phyloP scores from a whole-genome alignment of 805 yeast species.

The Ogataea neopini region DNA sequence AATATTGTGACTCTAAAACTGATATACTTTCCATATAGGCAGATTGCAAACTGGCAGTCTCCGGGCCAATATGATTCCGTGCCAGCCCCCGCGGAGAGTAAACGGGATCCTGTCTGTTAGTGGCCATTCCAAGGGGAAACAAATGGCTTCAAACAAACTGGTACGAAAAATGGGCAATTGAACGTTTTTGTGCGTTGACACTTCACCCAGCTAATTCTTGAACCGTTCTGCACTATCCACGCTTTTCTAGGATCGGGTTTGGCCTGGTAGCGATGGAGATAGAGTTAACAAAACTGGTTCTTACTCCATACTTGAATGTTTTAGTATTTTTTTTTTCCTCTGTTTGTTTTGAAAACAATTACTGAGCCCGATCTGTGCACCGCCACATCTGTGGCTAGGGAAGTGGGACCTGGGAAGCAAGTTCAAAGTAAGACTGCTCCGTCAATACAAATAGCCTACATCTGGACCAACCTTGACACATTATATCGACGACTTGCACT shows the following conservation, averaged over 20 bases:
- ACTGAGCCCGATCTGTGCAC: not conserved
- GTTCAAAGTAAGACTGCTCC: not conserved
- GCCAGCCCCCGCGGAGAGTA: slow-evolving; percentile 1
- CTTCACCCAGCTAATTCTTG: too few species aligned
- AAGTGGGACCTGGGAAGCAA: not conserved
- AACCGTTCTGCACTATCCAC: too few species aligned
- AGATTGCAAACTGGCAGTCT: slow-evolving; percentile 10
- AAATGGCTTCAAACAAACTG: not conserved
- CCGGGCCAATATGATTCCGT: not conserved
- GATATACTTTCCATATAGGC: slow-evolving; percentile 21
- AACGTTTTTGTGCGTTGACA: too few species aligned
- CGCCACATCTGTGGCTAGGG: not conserved
- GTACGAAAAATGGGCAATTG: not conserved
- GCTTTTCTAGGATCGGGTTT: not conserved
- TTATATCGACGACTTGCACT: too few species aligned
- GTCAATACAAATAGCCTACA: not conserved
- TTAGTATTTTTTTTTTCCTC: not conserved
- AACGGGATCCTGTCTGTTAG: not conserved
- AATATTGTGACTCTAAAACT: slow-evolving; percentile 17
- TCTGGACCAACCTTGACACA: too few species aligned
- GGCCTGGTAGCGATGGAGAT: not conserved
- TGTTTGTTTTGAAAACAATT: not conserved
- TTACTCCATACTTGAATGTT: too few species aligned
- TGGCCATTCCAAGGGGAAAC: not conserved
- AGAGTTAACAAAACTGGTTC: not conserved